phyloP scores from a whole-genome alignment of 805 yeast species.

The Schwanniomyces yamadae region DNA sequence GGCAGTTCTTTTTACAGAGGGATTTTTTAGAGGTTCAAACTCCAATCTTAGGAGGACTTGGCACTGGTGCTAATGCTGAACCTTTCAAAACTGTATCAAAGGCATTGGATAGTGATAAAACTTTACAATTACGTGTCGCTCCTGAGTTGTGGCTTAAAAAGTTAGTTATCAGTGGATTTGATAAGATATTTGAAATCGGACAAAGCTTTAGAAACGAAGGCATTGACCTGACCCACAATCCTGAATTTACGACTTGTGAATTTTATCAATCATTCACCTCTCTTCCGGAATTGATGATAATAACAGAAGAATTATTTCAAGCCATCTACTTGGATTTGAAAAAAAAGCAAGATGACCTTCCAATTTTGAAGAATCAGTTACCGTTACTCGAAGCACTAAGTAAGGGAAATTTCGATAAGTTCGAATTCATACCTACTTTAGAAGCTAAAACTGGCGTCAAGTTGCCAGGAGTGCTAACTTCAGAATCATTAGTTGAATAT shows the following conservation, averaged over 20 bases:
- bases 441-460: constrained; percentile 50
- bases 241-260: constrained; percentile 90
- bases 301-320: constrained; percentile 60
- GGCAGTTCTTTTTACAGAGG: constrained; percentile 52
- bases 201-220: constrained; percentile 89
- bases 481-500: constrained; percentile 41
- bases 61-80: constrained; percentile 91
- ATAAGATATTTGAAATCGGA: constrained; percentile 85
- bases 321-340: constrained; percentile 30
- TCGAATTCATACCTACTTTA: constrained; percentile 68
- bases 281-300: constrained; percentile 61
- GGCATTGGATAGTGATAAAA: constrained; percentile 28
- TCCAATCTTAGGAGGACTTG: constrained; percentile 70
- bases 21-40: constrained; percentile 84
- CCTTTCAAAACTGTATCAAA: constrained; percentile 65
- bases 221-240: constrained; percentile 87
- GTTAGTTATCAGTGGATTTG: constrained; percentile 80
- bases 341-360: constrained; percentile 9
- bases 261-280: constrained; percentile 74
- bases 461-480: constrained; percentile 47
- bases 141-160: constrained; percentile 94
- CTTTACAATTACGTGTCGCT: constrained; percentile 74
- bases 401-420: constrained; percentile 20
- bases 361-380: constrained; percentile 15
- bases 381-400: constrained; percentile 15